Base-by-base conservation (phyloP, 495 filamentous ascomycete genomes). In the Penicillium canariense region DNA sequence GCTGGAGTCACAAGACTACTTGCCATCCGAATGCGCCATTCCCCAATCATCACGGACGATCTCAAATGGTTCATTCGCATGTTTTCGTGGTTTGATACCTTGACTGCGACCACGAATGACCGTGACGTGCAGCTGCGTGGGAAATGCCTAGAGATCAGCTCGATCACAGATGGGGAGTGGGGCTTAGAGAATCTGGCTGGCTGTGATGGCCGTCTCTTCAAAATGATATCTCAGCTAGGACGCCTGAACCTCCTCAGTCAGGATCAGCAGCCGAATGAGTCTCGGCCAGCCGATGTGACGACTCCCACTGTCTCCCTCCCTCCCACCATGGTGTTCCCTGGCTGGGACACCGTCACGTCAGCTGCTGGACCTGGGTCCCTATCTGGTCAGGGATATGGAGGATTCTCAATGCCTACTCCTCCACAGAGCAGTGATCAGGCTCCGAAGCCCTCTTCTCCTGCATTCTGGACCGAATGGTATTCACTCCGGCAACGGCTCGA, bases 71-170 rank as follows among this genome's bases (percentile, higher is more conserved):
- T 96, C 76, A 90, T 96, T 55, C 86, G 90, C n/a, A 84, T 96
- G 64, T 97, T 97, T 64, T 94, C 91, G 14, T 96, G 91, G 82
- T 90, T 95, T 59, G 93, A 96, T 67, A 91, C 90, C n/a, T 88
- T 96, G 75, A 91, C 89, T 0, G 89, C 90, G 25, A 90, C 88
- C 43, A 87, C 96, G 53, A 96, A 97, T 61, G 89, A 96, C 66
- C 84, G 92, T 51, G 93, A 96, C 67, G 82, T 88, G n/a, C 89
- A 96, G 64, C 81, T 97, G 25, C 85, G 85, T 51, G 86, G 84
- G 12, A 79, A 77, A 22, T 84, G 82, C 49, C 66, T 89, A 23
- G 85, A 89, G 49, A 84, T 87, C 71, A 77, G 83, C 60, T 83
- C 84, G 28, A 76, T 78, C 22, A 79, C 84, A 2, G 77, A 84